Evolutionary conservation across 768 basidiomycete species (phyloP).

Genomic region (Fistulinella prunicolor): DNA sequence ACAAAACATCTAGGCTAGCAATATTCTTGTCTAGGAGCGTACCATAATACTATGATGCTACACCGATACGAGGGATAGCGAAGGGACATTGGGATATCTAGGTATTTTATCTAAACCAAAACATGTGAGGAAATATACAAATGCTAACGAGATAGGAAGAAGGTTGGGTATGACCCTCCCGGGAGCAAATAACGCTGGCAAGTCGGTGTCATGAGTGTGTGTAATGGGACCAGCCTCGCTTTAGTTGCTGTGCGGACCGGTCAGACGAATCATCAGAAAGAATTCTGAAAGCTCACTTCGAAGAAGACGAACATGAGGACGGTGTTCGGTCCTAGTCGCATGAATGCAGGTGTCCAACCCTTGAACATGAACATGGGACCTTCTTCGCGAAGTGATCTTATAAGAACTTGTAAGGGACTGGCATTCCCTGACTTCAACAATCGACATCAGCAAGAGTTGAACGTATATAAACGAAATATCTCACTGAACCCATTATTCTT

Average conservation of each 20-base stretch:
- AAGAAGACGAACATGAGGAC: slow-evolving; percentile 83
- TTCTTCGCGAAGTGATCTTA: slow-evolving; percentile 63
- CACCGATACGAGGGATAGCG: neutral
- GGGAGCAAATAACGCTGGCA: neutral
- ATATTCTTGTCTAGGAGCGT: slow-evolving; percentile 7
- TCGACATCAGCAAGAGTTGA: slow-evolving; percentile 1
- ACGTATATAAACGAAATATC: slow-evolving; percentile 20
- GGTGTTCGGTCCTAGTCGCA: slow-evolving; percentile 81
- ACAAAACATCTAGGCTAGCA: slow-evolving; percentile 2
- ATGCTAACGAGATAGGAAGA: slow-evolving; percentile 2
- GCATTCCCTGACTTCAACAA: slow-evolving; percentile 48
- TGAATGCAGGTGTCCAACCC: slow-evolving; percentile 88
- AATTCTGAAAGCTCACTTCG: slow-evolving; percentile 51
- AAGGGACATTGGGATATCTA: slow-evolving; percentile 8
- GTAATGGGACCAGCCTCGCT: slow-evolving; percentile 49
- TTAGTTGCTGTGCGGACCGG: slow-evolving; percentile 56
- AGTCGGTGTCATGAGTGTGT: neutral
- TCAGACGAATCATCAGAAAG: slow-evolving; percentile 6
- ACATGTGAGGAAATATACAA: slow-evolving; percentile 1
- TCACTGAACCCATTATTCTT: slow-evolving; percentile 72
- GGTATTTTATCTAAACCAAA: neutral
- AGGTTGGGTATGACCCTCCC: neutral
- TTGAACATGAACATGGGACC: slow-evolving; percentile 79
- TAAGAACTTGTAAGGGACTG: slow-evolving; percentile 50
- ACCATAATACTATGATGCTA: slow-evolving; percentile 3